Evolutionary conservation across 2,329 filamentous ascomycete species (phyloP).

Genomic region (Fusarium circinatum): DNA sequence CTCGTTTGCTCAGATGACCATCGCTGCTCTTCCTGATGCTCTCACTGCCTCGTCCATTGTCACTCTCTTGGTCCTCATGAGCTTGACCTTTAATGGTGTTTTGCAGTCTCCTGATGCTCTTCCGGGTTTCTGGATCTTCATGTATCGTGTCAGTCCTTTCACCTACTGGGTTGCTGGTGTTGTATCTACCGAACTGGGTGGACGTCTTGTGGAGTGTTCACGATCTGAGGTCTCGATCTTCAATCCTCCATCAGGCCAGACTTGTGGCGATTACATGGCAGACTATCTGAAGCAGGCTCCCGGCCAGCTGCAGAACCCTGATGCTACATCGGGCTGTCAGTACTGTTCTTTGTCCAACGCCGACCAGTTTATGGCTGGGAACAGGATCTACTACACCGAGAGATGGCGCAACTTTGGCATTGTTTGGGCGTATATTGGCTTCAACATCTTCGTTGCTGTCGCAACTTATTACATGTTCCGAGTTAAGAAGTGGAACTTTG

Average conservation of each 20-base stretch:
- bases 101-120: slow-evolving; percentile 64
- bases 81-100: slow-evolving; percentile 56
- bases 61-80: slow-evolving; percentile 59
- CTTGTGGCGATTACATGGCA: slow-evolving; percentile 61
- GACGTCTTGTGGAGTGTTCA: slow-evolving; percentile 56
- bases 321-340: slow-evolving; percentile 4
- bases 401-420: slow-evolving; percentile 33
- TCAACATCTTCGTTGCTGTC: slow-evolving; percentile 31
- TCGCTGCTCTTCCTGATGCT: slow-evolving; percentile 75
- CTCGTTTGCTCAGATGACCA: slow-evolving; percentile 79
- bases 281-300: slow-evolving; percentile 56
- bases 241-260: slow-evolving; percentile 63
- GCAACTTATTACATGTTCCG: slow-evolving; percentile 30
- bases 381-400: slow-evolving; percentile 26
- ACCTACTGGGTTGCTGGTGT: slow-evolving; percentile 74
- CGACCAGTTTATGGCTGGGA: slow-evolving; percentile 31
- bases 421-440: slow-evolving; percentile 30
- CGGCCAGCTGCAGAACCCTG: slow-evolving; percentile 26
- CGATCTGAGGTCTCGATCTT: slow-evolving; percentile 69
- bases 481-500: slow-evolving; percentile 35
- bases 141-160: slow-evolving; percentile 74
- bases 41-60: slow-evolving; percentile 62
- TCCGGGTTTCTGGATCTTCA: slow-evolving; percentile 77
- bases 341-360: slow-evolving; percentile 26
- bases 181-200: slow-evolving; percentile 23